phyloP scores from a whole-genome alignment of 1,284 basidiomycete genomes.

The Vanrija sp. region DNA sequence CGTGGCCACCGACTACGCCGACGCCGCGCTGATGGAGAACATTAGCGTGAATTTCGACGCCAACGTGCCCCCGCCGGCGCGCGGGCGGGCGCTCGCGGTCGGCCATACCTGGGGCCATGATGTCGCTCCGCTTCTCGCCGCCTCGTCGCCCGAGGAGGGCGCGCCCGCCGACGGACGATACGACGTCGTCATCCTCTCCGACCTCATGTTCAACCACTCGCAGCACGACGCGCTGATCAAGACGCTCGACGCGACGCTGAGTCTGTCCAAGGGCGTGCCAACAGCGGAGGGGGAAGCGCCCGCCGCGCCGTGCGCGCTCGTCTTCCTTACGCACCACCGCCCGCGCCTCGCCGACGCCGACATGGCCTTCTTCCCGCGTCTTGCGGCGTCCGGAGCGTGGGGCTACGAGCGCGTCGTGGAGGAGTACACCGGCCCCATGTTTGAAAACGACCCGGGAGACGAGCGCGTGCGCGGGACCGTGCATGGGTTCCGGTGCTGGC shows the following conservation, averaged over 20 bases:
- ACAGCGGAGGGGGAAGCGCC: not conserved
- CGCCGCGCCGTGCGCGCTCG: slow-evolving; percentile 61
- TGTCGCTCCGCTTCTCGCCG: slow-evolving; percentile 55
- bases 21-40: slow-evolving; percentile 72
- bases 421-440: slow-evolving; percentile 73
- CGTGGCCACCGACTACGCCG: slow-evolving; percentile 90
- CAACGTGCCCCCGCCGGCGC: slow-evolving; percentile 2
- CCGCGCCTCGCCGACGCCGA: slow-evolving; percentile 80
- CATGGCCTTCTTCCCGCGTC: slow-evolving; percentile 69
- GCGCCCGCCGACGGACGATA: slow-evolving; percentile 51
- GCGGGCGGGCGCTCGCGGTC: slow-evolving; percentile 45
- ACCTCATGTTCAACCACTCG: slow-evolving; percentile 59
- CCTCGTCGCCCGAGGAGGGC: slow-evolving; percentile 2
- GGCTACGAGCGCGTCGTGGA: slow-evolving; percentile 66
- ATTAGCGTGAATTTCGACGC: slow-evolving; percentile 62
- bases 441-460: slow-evolving; percentile 76
- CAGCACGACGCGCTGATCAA: slow-evolving; percentile 78
- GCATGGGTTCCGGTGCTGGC: slow-evolving; percentile 55
- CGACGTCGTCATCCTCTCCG: slow-evolving; percentile 82
- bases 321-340: slow-evolving; percentile 90
- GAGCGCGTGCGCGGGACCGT: slow-evolving; percentile 56
- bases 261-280: slow-evolving; percentile 7
- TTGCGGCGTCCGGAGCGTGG: slow-evolving; percentile 63
- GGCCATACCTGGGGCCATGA: slow-evolving; percentile 90
- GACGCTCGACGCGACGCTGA: slow-evolving; percentile 60